These are phyloP conservation scores for Colletotrichum kahawae DNA, from an alignment of 2,329 filamentous ascomycete species.

Conservation along the genomic window DNA sequence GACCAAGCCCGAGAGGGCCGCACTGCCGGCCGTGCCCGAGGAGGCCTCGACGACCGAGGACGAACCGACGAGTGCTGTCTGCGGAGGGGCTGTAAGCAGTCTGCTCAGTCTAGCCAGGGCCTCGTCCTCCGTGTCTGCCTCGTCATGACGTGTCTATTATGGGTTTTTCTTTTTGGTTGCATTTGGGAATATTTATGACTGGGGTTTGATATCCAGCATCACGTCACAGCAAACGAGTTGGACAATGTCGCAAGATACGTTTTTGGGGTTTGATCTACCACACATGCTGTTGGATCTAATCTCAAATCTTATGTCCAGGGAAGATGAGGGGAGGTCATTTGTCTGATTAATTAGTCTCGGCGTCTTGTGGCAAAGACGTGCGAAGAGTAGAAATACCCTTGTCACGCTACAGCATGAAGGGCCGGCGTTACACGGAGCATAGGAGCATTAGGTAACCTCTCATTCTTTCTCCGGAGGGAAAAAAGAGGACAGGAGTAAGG, in stretches of 20 bases:
- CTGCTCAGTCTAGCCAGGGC: constrained; percentile 51
- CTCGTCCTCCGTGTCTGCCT: constrained; percentile 5
- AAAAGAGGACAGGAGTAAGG: neutral
- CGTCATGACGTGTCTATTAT: neutral
- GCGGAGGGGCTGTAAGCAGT: constrained; percentile 56
- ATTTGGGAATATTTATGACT: neutral
- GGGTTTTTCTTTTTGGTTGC: neutral
- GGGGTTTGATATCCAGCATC: neutral
- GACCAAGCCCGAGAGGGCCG: constrained; percentile 22
- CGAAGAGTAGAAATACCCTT: neutral
- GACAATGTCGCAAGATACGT: neutral
- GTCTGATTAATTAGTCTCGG: neutral
- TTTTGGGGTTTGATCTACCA: neutral
- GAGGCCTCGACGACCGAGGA: constrained; percentile 21
- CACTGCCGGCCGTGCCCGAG: constrained; percentile 20
- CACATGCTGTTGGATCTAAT: neutral
- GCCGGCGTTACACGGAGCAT: constrained; percentile 7
- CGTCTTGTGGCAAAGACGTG: neutral
- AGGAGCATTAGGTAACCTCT: neutral
- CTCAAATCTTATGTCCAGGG: neutral
- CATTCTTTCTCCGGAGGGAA: neutral
- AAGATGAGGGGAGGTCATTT: neutral
- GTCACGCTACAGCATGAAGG: constrained; percentile 1
- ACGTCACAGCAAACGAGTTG: neutral
- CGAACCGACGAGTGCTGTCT: constrained; percentile 46